Evolutionary conservation across 371 early-diverging fungal species (phyloP), one percentile per base, ranked within the genome.

Genomic region (Rhizomucor pusillus): DNA sequence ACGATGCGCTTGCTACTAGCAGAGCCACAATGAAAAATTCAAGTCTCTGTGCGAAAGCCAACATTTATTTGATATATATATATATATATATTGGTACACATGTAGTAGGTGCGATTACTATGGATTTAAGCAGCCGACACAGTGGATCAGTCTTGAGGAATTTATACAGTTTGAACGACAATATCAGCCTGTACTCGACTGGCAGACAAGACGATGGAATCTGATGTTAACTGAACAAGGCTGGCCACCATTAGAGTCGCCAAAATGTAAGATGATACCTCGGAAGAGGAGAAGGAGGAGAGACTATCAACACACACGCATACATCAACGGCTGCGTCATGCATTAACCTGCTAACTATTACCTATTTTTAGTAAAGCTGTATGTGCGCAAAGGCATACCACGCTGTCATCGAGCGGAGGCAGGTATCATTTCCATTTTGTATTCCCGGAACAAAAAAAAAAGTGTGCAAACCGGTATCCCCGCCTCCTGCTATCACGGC

Each of bases 331-430:
- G 19, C 23, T 4, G 1, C 36, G 9, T 34, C 19, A 34, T 19
- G 16, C 19, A n/a, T 5, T n/a, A 33, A 52, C 45, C 20, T n/a
- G 23, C 18, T 19, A 0, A 47, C n/a, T n/a, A n/a, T 33, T 9
- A 35, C 10, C 19, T 41, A 41, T 19, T 41, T 29, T 41, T 59
- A 87, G 88, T 90, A 12, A 88, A 85, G 52, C 67, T 86, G 36
- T 87, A 84, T 57, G 77, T 88, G 20, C 81, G 90, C 19, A 87
- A 88, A 60, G 94, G 94, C 4, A 84, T 93, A 36, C 92, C 94
- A 18, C 73, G 79, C 12, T 57, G 73, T 13, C 52, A 84, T 11
- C 73, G 92, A 39, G 80, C 85, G 20, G 67, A 78, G 63, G 89
- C 86, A 77, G 59, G 57, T 20, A 18, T 40, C 33, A 5, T 13